phyloP scores from a whole-genome alignment of 2,329 filamentous ascomycete genomes.

The Dactylellina leptospora region DNA sequence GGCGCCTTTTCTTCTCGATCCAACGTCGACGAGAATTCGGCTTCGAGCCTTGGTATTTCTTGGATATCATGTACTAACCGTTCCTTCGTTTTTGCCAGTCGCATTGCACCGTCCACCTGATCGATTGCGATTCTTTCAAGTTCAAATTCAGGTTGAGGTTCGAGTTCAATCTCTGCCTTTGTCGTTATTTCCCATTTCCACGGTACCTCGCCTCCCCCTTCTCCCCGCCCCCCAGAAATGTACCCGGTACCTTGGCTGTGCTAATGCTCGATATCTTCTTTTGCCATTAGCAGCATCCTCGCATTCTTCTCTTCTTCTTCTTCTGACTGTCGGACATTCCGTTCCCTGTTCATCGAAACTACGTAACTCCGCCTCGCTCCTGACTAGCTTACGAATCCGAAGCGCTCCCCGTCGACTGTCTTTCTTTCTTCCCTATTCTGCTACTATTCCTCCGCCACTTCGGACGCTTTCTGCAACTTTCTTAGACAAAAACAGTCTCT shows the following conservation, averaged over 20 bases:
- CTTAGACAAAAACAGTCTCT: too few species aligned
- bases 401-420: conserved; percentile 3
- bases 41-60: not conserved
- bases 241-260: conserved; percentile 21
- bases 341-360: conserved; percentile 2
- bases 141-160: conserved; percentile 13
- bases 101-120: conserved; percentile 15
- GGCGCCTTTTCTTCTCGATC: conserved; percentile 1
- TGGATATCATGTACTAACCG: too few species aligned
- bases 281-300: conserved; percentile 18
- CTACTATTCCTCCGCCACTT: conserved; percentile 13
- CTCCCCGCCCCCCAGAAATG: conserved; percentile 11
- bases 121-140: conserved; percentile 13
- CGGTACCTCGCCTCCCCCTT: conserved; percentile 2
- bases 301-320: conserved; percentile 21
- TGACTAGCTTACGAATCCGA: conserved; percentile 28
- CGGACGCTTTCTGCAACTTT: not conserved
- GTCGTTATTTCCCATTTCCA: conserved; percentile 15
- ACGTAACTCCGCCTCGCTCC: conserved; percentile 32
- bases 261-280: conserved; percentile 2
- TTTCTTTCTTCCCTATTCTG: conserved; percentile 4
- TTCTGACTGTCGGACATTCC: conserved; percentile 23
- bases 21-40: too few species aligned
- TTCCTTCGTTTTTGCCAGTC: not conserved
- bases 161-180: conserved; percentile 4